Conservation (phyloP, 75 land plant species). For the Cryptomeria japonica region DNA sequence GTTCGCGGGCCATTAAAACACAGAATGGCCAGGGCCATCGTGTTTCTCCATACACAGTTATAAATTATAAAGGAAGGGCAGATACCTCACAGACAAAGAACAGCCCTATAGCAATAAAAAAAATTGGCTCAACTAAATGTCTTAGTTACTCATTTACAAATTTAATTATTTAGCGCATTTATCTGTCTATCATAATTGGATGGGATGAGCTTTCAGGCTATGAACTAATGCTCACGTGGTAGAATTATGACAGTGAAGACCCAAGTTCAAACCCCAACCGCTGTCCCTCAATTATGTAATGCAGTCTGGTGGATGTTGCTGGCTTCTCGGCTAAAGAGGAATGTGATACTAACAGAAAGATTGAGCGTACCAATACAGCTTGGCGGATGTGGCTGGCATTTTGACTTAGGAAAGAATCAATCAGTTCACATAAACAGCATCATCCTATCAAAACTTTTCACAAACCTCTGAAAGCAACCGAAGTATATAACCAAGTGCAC, state of each 20-base stretch:
- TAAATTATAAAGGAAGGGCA: not conserved
- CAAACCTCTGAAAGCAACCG: not conserved
- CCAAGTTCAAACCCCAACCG: not conserved
- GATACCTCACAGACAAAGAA: not conserved
- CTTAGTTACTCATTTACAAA: not conserved
- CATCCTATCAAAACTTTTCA: not conserved
- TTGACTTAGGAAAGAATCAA: not conserved
- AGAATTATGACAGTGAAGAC: not conserved
- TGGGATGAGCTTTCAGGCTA: not conserved
- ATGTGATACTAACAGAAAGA: not conserved
- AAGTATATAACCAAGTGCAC: not conserved
- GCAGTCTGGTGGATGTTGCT: not conserved
- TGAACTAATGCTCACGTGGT: not conserved
- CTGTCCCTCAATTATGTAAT: not conserved
- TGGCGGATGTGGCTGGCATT: not conserved
- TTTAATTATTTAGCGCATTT: not conserved
- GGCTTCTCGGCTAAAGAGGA: not conserved
- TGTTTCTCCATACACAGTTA: no score
- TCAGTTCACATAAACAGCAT: not conserved
- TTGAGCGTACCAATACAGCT: not conserved
- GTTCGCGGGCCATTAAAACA: no score
- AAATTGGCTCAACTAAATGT: not conserved
- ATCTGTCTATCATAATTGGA: not conserved
- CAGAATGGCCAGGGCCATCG: no score
- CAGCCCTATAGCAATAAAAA: not conserved